A percentile compares a stretch with the other conserved stretches of the same genome.
Evolutionary conservation across 352 stramenopile genomes (phyloP).

Genomic region (Phytophthora sp.): DNA sequence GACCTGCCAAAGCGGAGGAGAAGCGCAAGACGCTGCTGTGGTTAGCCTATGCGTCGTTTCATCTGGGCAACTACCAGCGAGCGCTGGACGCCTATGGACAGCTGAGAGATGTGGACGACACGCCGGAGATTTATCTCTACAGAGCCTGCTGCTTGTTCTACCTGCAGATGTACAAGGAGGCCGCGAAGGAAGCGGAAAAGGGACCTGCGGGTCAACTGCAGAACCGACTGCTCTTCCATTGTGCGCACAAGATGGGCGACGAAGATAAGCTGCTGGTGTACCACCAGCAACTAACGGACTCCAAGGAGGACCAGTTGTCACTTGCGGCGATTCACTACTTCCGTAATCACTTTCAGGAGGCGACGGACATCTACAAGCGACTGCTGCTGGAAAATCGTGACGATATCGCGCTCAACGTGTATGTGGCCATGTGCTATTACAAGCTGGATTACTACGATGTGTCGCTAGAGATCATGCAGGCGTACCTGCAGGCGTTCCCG

Average conservation of each 20-base stretch:
- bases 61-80: slow-evolving; percentile 94
- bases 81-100: slow-evolving; percentile 92
- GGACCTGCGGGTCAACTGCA: slow-evolving; percentile 79
- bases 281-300: slow-evolving; percentile 93
- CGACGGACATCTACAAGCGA: slow-evolving; percentile 96
- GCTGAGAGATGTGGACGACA: slow-evolving; percentile 67
- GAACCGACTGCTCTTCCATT: slow-evolving; percentile 95
- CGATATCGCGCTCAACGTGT: slow-evolving; percentile 97
- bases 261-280: slow-evolving; percentile 96
- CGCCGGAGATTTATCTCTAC: slow-evolving; percentile 86
- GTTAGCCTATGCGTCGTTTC: slow-evolving; percentile 95
- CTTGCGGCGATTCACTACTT: slow-evolving; percentile 96
- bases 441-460: slow-evolving; percentile 98
- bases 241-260: slow-evolving; percentile 92
- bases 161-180: slow-evolving; percentile 92
- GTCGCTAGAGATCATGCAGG: slow-evolving; percentile 95
- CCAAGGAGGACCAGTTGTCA: slow-evolving; percentile 95
- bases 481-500: slow-evolving; percentile 93
- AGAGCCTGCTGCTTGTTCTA: slow-evolving; percentile 94
- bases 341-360: slow-evolving; percentile 94
- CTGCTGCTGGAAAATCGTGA: slow-evolving; percentile 96
- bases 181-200: slow-evolving; percentile 76
- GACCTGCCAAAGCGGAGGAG: slow-evolving; percentile 46
- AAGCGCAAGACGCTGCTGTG: slow-evolving; percentile 89
- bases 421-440: slow-evolving; percentile 99